Evolutionary conservation across 75 land plant species (phyloP).

Genomic region (Sequoiadendron giganteum): DNA sequence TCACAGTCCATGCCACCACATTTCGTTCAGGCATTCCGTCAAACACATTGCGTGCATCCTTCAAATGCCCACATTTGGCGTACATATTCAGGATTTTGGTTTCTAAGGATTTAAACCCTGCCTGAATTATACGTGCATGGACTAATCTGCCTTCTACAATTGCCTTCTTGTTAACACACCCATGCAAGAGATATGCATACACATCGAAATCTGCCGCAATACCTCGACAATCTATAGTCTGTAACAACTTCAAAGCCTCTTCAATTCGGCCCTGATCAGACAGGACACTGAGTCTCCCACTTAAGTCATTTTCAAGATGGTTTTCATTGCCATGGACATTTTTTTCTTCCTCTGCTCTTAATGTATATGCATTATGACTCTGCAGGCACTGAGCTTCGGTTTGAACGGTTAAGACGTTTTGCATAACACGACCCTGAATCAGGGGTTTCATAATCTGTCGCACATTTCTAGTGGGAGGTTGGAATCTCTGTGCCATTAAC

Average conservation of each 20-base stretch:
- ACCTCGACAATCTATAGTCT: not conserved
- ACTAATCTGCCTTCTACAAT: conserved; percentile 8
- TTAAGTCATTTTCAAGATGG: not conserved
- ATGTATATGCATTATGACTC: no score
- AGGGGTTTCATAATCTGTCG: no score
- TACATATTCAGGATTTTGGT: conserved; percentile 15
- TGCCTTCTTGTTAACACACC: conserved; percentile 4
- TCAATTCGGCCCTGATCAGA: conserved; percentile 6
- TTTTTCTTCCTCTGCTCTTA: no score
- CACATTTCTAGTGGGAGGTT: no score
- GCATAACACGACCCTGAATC: no score
- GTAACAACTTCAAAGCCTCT: conserved; percentile 5
- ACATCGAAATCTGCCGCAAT: conserved; percentile 1
- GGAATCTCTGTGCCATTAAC: no score
- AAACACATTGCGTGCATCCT: conserved; percentile 12
- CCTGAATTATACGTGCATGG: conserved; percentile 9
- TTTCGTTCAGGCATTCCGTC: conserved; percentile 7
- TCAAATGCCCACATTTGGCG: conserved; percentile 8
- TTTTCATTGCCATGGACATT: no score
- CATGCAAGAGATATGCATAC: conserved; percentile 2
- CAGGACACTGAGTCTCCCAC: not conserved
- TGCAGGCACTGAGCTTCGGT: no score
- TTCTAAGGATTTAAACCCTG: not conserved
- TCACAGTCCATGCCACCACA: conserved; percentile 15
- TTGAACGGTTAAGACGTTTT: no score